Evolutionary conservation across 495 filamentous ascomycete species (phyloP), one percentile per base, ranked within the genome.

Genomic region (Chaetomidium leptoderma): DNA sequence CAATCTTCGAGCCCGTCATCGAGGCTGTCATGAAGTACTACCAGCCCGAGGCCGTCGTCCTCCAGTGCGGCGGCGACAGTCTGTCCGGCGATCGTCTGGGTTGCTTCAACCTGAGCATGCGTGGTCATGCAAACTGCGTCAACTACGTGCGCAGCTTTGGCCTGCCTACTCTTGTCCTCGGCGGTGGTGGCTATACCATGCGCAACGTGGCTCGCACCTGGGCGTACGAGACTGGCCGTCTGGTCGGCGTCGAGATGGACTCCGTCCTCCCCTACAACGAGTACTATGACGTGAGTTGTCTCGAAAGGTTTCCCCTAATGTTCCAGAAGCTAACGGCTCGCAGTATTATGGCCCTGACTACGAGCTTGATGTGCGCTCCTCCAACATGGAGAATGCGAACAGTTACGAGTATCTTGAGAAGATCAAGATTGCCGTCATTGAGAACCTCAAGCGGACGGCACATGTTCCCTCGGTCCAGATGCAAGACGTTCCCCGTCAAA

Each of bases 351-450:
- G 88, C 8, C 93, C 93, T 1, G 93, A 99, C 65, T 99, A 93
- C 68, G 88, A 96, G 69, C 82, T 99, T 27, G 87, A 97, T 66
- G 93, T 99, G 17, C 87, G 91, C 14, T 82, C 93, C 10, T 96
- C 91, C 4, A 99, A 99, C 62, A 99, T 97, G 93, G 93, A 99
- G 69, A 99, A 99, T 64, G 90, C 92, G 17, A 99, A 99, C 68
- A 91, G 89, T 30, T 80, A 77, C 58, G 93, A 97, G 64, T 99
- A 99, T 59, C 81, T 98, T 4, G 88, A 95, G 62, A 97, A 96
- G 76, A 99, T 99, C 72, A 92, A 90, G 68, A 83, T 79, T 21
- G 84, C 92, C 55, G 88, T 99, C 37, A 86, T 96, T 46, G 91
- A 96, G 55, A 99, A 99, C 65, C 82, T 99, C 5, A 87, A 87